Percentiles rank a stretch among this genome's conserved stretches.
Conservation (phyloP, 179 eudicot genomes). For the Patellifolia procumbens region DNA sequence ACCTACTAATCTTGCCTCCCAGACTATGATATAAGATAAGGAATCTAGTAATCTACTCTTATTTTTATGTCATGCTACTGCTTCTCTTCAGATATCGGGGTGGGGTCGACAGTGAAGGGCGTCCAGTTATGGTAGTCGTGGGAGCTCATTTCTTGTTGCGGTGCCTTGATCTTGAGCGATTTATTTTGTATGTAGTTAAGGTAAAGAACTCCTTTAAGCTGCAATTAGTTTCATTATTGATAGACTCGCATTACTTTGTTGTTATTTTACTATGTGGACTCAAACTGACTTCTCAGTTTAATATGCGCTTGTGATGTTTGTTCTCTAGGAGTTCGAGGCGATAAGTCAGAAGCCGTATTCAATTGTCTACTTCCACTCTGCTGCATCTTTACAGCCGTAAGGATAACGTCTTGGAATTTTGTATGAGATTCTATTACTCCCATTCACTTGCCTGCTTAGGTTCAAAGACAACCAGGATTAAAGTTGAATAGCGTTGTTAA, state of each 20-base stretch:
- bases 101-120: constrained; percentile 95
- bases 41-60: background rate
- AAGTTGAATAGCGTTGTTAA: too few relatives aligned
- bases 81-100: constrained; percentile 76
- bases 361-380: constrained; percentile 95
- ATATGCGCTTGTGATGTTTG: constrained; percentile 3
- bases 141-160: constrained; percentile 98
- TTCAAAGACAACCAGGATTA: too few relatives aligned
- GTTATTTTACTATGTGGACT: constrained; percentile 2
- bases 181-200: constrained; percentile 63
- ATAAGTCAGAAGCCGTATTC: constrained; percentile 89
- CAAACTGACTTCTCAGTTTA: too few relatives aligned
- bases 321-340: constrained; percentile 92
- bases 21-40: constrained; percentile 13
- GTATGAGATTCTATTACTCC: too few relatives aligned
- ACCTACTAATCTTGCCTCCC: constrained; percentile 20
- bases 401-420: constrained; percentile 27
- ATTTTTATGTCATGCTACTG: constrained; percentile 11
- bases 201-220: constrained; percentile 21
- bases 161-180: constrained; percentile 94
- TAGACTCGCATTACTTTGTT: background rate
- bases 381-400: constrained; percentile 91
- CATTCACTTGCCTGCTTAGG: too few relatives aligned
- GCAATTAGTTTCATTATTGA: background rate
- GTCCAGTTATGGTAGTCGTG: constrained; percentile 95